phyloP scores from a whole-genome alignment of 2,329 filamentous ascomycete species.

The Colletotrichum acutatum region DNA sequence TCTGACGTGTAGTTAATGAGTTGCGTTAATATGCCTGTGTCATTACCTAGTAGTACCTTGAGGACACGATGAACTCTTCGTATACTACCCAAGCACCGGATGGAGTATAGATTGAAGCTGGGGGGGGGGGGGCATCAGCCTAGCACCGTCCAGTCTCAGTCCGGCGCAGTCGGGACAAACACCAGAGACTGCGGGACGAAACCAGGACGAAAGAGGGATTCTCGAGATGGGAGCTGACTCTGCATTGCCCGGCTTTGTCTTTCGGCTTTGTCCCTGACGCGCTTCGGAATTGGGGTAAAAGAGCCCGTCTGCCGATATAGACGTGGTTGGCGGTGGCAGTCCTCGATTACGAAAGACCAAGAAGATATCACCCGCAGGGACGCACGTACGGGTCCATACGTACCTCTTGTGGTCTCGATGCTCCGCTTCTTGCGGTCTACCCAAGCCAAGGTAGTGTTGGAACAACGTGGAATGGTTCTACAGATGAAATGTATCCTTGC shows the following conservation, averaged over 20 bases:
- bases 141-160: slow-evolving; percentile 16
- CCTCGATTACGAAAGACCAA: too few relatives aligned
- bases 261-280: slow-evolving; percentile 19
- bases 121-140: not conserved
- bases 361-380: too few relatives aligned
- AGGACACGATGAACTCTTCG: not conserved
- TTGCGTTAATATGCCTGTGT: not conserved
- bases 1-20: not conserved
- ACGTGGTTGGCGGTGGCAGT: too few relatives aligned
- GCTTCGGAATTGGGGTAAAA: slow-evolving; percentile 13
- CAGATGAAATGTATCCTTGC: not conserved
- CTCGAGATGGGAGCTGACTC: not conserved
- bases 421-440: not conserved
- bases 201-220: not conserved
- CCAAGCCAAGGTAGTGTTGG: not conserved
- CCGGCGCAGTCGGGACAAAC: slow-evolving; percentile 18
- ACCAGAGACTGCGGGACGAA: slow-evolving; percentile 4
- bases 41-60: too few relatives aligned
- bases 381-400: too few relatives aligned
- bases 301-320: not conserved
- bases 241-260: not conserved
- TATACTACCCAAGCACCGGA: not conserved
- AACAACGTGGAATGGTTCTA: not conserved
- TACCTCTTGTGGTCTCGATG: not conserved
- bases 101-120: not conserved